These are phyloP conservation scores for Groenewaldozyma tartarivorans DNA, from an alignment of 805 yeast genomes.

Conservation along the genomic window DNA sequence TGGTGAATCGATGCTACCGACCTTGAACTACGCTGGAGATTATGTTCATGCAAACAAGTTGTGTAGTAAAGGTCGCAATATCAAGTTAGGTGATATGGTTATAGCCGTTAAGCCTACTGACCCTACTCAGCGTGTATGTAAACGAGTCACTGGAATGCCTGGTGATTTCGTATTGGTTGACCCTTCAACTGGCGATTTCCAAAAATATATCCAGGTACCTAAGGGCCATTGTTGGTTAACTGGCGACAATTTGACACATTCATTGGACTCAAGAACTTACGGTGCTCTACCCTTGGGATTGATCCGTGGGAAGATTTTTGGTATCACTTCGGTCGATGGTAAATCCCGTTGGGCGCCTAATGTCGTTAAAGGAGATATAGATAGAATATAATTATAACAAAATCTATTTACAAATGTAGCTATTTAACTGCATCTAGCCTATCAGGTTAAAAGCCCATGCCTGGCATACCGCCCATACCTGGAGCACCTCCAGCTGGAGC, in stretches of 20 bases:
- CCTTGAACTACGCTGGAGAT: constrained; percentile 61
- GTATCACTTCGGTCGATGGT: constrained; percentile 29
- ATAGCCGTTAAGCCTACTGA: constrained; percentile 87
- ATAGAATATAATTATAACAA: background rate
- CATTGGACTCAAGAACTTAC: constrained; percentile 83
- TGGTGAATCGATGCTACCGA: constrained; percentile 95
- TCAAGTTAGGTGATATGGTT: constrained; percentile 75
- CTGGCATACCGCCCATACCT: constrained; percentile 53
- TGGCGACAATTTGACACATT: constrained; percentile 84
- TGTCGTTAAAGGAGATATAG: background rate
- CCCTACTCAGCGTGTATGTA: constrained; percentile 78
- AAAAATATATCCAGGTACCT: constrained; percentile 65
- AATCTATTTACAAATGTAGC: constrained; percentile 7
- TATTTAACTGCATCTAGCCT: background rate
- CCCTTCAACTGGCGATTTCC: constrained; percentile 42
- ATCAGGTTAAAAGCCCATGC: constrained; percentile 25
- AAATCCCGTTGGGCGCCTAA: constrained; percentile 13
- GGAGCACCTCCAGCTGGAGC: constrained; percentile 51
- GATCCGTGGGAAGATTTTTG: constrained; percentile 77
- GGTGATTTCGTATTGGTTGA: constrained; percentile 80
- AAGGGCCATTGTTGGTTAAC: constrained; percentile 96
- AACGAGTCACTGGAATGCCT: constrained; percentile 91
- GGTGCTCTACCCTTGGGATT: constrained; percentile 85
- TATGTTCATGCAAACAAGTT: constrained; percentile 67
- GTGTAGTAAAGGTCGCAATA: constrained; percentile 51